Evolutionary conservation across 495 filamentous ascomycete genomes (phyloP).

Genomic region (Chaetomium fimeti): DNA sequence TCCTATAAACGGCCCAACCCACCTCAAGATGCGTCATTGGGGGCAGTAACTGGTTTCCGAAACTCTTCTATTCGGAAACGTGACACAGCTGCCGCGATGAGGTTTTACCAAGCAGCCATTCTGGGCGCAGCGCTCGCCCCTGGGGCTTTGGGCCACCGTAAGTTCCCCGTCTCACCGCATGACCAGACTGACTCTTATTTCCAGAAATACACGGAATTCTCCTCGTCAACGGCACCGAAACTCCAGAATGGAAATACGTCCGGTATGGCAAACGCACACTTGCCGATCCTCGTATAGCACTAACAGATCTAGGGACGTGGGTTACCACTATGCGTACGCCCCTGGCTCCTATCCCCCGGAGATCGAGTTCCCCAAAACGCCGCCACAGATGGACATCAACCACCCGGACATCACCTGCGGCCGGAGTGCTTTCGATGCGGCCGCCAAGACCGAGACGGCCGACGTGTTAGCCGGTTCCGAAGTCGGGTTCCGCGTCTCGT

Average conservation of each 20-base stretch:
- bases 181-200: background rate
- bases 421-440: constrained; percentile 19
- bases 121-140: background rate
- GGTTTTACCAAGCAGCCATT: background rate
- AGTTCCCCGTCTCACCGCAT: background rate
- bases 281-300: background rate
- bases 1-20: too few relatives aligned
- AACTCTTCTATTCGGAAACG: too few relatives aligned
- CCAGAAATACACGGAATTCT: constrained; percentile 2
- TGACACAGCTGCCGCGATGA: background rate
- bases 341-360: background rate
- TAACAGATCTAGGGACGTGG: background rate
- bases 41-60: too few relatives aligned
- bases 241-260: constrained; percentile 14
- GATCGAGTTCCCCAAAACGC: background rate
- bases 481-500: constrained; percentile 25
- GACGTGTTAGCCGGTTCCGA: constrained; percentile 27
- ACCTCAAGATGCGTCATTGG: too few relatives aligned
- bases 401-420: constrained; percentile 25
- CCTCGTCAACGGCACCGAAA: constrained; percentile 12
- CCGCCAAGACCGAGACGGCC: constrained; percentile 22
- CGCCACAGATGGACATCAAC: constrained; percentile 9
- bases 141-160: background rate
- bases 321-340: background rate
- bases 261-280: background rate